A percentile compares a stretch with the other conserved stretches of the same genome.
Conservation (phyloP, 768 basidiomycete species). For the Tephrocybe sp. region DNA sequence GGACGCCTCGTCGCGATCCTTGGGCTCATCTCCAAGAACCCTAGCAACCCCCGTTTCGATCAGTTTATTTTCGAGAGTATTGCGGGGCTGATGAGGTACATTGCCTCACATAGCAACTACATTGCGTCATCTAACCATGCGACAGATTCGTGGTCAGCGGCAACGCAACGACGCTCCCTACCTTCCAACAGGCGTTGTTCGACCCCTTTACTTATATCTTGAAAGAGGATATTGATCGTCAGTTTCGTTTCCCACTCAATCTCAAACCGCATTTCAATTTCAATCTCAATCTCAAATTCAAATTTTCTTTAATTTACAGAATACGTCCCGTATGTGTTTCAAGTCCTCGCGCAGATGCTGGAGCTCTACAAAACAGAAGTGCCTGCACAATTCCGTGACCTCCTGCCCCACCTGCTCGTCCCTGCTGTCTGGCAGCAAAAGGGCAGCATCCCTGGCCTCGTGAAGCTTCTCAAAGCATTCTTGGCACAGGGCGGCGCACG, state of each 20-base stretch:
- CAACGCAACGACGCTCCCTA: constrained; percentile 59
- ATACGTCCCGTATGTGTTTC: constrained; percentile 97
- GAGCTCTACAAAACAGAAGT: constrained; percentile 67
- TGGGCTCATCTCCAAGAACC: constrained; percentile 89
- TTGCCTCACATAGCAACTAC: neutral
- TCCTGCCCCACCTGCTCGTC: constrained; percentile 81
- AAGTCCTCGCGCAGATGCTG: constrained; percentile 94
- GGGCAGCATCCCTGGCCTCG: constrained; percentile 92
- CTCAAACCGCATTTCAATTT: neutral
- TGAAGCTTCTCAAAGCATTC: constrained; percentile 83
- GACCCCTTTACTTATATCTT: constrained; percentile 85
- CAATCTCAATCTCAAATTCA: neutral
- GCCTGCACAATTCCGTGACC: constrained; percentile 72
- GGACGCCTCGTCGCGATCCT: constrained; percentile 78
- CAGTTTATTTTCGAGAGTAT: constrained; percentile 97
- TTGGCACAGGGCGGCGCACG: constrained; percentile 63
- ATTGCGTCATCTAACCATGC: neutral
- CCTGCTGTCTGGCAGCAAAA: constrained; percentile 91
- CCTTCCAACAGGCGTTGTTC: constrained; percentile 82
- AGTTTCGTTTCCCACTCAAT: constrained; percentile 17
- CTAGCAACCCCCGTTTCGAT: constrained; percentile 96
- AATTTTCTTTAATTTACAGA: constrained; percentile 42
- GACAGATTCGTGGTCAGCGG: constrained; percentile 78
- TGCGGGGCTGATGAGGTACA: constrained; percentile 85
- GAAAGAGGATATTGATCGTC: constrained; percentile 91